Conservation (phyloP, 352 stramenopile species). For the Stramenopiles sp. region DNA sequence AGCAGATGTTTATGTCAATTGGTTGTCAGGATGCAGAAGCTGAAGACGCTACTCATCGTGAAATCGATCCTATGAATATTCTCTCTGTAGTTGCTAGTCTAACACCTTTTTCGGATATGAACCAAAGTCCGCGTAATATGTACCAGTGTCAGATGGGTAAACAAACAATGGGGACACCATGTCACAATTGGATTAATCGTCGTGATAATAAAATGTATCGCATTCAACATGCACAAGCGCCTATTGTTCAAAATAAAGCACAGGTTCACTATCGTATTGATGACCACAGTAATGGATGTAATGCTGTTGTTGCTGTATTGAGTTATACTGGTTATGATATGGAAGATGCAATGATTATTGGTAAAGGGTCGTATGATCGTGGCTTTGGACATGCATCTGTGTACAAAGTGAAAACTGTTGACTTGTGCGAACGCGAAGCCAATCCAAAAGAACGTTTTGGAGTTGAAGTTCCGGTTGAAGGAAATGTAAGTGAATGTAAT, state of each 20-base stretch:
- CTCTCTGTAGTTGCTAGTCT: slow-evolving; percentile 87
- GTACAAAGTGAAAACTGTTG: slow-evolving; percentile 88
- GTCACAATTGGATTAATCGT: slow-evolving; percentile 72
- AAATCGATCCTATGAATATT: slow-evolving; percentile 96
- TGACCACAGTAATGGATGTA: slow-evolving; percentile 90
- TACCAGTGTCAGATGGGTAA: slow-evolving; percentile 99
- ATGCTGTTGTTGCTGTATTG: slow-evolving; percentile 95
- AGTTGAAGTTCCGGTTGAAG: slow-evolving; percentile 8
- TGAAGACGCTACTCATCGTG: slow-evolving; percentile 49
- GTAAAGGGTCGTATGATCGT: slow-evolving; percentile 89
- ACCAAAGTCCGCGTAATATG: slow-evolving; percentile 98
- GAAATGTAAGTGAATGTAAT: too few species aligned
- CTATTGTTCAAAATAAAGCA: slow-evolving; percentile 80
- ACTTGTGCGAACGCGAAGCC: slow-evolving; percentile 25
- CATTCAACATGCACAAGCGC: slow-evolving; percentile 84
- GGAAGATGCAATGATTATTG: slow-evolving; percentile 99
- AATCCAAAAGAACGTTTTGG: slow-evolving; percentile 17
- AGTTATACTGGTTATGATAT: slow-evolving; percentile 89
- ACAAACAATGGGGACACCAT: slow-evolving; percentile 95
- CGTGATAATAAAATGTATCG: slow-evolving; percentile 97
- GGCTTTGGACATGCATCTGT: slow-evolving; percentile 86
- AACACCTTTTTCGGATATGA: slow-evolving; percentile 97
- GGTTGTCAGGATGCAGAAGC: slow-evolving; percentile 9
- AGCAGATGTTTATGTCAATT: slow-evolving; percentile 27
- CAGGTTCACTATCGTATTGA: slow-evolving; percentile 88